These are phyloP conservation scores for Prunus fruticosa DNA, from an alignment of 306 rosid species.

Conservation along the genomic window DNA sequence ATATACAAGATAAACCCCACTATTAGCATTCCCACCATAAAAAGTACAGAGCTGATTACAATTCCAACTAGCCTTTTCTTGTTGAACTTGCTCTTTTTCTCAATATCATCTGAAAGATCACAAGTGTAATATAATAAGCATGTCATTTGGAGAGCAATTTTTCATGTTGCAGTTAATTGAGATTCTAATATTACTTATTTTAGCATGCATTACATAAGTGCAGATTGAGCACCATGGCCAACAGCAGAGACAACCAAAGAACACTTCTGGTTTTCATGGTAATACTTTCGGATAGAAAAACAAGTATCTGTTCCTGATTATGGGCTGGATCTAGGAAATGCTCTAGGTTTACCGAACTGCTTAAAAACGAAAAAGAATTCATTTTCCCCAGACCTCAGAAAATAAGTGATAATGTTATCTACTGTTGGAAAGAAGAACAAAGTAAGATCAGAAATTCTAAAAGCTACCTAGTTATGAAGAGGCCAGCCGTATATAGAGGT, in stretches of 20 bases:
- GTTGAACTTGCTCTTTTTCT: neutral
- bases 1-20: neutral
- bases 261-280: neutral
- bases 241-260: neutral
- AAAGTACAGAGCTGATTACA: neutral
- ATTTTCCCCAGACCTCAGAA: neutral
- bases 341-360: neutral
- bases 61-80: neutral
- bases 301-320: neutral
- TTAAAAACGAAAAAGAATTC: neutral
- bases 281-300: too few species aligned
- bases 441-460: neutral
- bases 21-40: neutral
- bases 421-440: neutral
- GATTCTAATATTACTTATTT: neutral
- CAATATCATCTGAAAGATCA: neutral
- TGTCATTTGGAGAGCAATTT: neutral
- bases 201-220: neutral
- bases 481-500: conserved; percentile 14
- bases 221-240: neutral
- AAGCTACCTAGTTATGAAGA: conserved; percentile 10
- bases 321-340: neutral
- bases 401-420: neutral
- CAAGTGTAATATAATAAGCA: neutral
- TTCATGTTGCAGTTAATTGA: neutral